phyloP scores from a whole-genome alignment of 2,329 filamentous ascomycete genomes.

The Aureobasidium lini region DNA sequence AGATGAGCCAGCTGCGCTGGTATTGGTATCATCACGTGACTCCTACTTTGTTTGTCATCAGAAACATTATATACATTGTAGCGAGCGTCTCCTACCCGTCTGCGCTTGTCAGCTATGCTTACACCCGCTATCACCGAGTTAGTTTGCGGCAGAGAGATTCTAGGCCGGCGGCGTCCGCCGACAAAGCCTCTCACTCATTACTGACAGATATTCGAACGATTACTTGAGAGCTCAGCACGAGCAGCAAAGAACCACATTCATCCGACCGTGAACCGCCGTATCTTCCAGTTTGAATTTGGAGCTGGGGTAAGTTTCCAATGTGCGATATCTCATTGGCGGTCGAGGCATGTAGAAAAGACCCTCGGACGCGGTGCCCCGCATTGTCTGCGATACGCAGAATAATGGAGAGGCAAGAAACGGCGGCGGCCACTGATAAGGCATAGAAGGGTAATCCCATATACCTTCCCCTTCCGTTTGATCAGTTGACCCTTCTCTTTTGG shows the following conservation, averaged over 20 bases:
- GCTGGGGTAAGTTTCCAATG: not conserved
- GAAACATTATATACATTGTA: too few species aligned
- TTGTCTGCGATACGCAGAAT: constrained; percentile 8
- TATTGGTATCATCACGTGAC: not conserved
- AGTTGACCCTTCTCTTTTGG: not conserved
- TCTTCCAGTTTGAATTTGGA: not conserved
- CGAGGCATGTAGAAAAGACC: not conserved
- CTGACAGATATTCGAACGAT: not conserved
- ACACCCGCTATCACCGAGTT: not conserved
- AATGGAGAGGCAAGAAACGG: not conserved
- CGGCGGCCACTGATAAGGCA: constrained; percentile 12
- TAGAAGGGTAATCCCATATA: not conserved
- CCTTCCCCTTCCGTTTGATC: not conserved
- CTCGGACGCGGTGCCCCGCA: not conserved
- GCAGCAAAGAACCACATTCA: not conserved
- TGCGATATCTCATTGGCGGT: not conserved
- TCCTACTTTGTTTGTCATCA: too few species aligned
- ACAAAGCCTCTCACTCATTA: not conserved
- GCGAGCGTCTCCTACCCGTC: too few species aligned
- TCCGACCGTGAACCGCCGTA: not conserved
- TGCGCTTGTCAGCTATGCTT: too few species aligned
- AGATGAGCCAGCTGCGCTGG: not conserved
- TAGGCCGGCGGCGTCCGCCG: not conserved
- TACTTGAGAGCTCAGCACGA: not conserved
- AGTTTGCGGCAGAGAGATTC: not conserved